These are phyloP conservation scores for Fomes fomentarius DNA, from an alignment of 1,284 basidiomycete species.

Conservation along the genomic window DNA sequence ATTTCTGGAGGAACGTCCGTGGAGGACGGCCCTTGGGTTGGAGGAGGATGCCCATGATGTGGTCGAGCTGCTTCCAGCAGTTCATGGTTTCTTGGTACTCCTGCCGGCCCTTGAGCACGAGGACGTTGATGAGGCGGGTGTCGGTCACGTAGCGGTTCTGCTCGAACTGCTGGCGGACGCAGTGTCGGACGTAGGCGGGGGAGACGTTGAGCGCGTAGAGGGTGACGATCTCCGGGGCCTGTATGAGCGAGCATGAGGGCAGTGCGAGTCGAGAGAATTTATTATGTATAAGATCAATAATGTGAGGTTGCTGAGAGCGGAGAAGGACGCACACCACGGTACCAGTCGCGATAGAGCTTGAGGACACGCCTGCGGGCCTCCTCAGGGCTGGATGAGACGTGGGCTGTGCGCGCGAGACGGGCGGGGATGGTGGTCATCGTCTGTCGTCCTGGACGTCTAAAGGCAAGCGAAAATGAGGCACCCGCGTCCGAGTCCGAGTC, in stretches of 20 bases:
- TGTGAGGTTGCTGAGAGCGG: too few species aligned
- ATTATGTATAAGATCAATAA: too few species aligned
- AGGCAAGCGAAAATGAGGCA: too few species aligned
- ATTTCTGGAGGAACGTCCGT: slow-evolving; percentile 82
- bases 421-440: slow-evolving; percentile 90
- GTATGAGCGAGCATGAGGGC: not conserved
- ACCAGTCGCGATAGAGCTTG: slow-evolving; percentile 91
- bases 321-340: slow-evolving; percentile 71
- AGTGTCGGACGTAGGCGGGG: slow-evolving; percentile 80
- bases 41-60: slow-evolving; percentile 70
- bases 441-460: too few species aligned
- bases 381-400: slow-evolving; percentile 58
- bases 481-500: too few species aligned
- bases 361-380: slow-evolving; percentile 77
- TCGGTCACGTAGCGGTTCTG: slow-evolving; percentile 85
- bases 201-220: slow-evolving; percentile 88
- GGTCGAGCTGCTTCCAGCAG: slow-evolving; percentile 87
- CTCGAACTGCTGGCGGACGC: slow-evolving; percentile 90
- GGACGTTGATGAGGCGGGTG: slow-evolving; percentile 83
- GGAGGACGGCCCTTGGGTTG: slow-evolving; percentile 52
- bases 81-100: slow-evolving; percentile 97
- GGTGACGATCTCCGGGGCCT: slow-evolving; percentile 90
- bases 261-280: too few species aligned
- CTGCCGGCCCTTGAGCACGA: slow-evolving; percentile 85
- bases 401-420: slow-evolving; percentile 78